A percentile compares a stretch with the other conserved stretches of the same genome.
Evolutionary conservation across 75 land plant species (phyloP).

Genomic region (Adiantum capillusveneris): DNA sequence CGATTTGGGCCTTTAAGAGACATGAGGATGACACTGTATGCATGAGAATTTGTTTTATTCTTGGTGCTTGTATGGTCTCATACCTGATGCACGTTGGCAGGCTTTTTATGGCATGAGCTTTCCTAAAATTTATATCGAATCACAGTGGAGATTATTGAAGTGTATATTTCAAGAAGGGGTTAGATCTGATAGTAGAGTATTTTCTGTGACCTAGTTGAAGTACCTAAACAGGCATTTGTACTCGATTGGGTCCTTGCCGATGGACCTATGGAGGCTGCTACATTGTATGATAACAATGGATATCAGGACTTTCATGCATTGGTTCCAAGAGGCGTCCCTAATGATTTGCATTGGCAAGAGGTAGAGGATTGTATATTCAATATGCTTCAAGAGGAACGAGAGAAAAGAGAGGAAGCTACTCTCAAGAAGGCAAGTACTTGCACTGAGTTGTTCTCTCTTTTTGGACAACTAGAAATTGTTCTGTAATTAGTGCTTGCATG

Average conservation of each 20-base stretch:
- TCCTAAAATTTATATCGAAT: too few relatives aligned
- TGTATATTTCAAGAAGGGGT: too few relatives aligned
- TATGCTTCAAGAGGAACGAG: constrained; percentile 62
- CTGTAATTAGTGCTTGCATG: not conserved
- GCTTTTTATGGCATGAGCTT: too few relatives aligned
- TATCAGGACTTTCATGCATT: constrained; percentile 75
- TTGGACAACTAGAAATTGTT: too few relatives aligned
- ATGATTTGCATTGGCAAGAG: constrained; percentile 67
- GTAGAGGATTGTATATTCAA: constrained; percentile 44
- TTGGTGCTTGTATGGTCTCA: too few relatives aligned
- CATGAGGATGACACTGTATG: too few relatives aligned
- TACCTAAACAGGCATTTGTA: constrained; percentile 60
- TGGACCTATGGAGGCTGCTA: constrained; percentile 68
- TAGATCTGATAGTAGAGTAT: too few relatives aligned
- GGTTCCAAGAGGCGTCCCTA: constrained; percentile 39
- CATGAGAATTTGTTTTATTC: too few relatives aligned
- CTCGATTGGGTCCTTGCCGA: constrained; percentile 93
- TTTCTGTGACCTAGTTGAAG: constrained; percentile 34
- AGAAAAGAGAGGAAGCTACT: constrained; percentile 42
- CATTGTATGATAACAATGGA: constrained; percentile 66
- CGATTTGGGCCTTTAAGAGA: too few relatives aligned
- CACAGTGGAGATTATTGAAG: too few relatives aligned
- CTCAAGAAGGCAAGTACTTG: constrained; percentile 48
- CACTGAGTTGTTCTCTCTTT: too few relatives aligned
- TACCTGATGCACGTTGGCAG: too few relatives aligned